These are phyloP conservation scores for Ophiostoma quercus DNA, from an alignment of 2,329 filamentous ascomycete species.

Conservation along the genomic window DNA sequence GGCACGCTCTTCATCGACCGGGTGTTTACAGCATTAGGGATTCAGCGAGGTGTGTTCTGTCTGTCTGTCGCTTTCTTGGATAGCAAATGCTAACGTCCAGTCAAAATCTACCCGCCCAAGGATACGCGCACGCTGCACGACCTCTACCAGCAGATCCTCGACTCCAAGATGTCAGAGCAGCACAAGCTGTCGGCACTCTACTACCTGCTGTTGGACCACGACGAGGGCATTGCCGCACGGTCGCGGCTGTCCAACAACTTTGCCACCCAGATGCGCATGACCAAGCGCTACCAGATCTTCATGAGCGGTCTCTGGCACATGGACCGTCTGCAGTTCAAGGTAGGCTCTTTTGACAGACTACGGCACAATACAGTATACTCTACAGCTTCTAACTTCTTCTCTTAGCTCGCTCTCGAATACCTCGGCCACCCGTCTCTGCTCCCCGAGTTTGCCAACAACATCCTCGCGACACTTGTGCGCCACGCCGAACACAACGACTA, in stretches of 20 bases:
- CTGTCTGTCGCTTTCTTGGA: not conserved
- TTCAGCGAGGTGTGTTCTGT: constrained; percentile 55
- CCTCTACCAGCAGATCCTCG: constrained; percentile 65
- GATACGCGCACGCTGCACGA: constrained; percentile 61
- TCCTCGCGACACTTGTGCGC: constrained; percentile 63
- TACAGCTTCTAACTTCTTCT: constrained; percentile 1
- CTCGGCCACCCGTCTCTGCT: constrained; percentile 74
- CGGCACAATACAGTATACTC: not conserved
- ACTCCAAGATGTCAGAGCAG: constrained; percentile 59
- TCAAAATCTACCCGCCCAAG: constrained; percentile 67
- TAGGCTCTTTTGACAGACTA: constrained; percentile 33
- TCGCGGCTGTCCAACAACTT: constrained; percentile 52
- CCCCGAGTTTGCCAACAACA: constrained; percentile 78
- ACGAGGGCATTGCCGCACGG: constrained; percentile 45
- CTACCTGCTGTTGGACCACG: constrained; percentile 75
- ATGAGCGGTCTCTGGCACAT: constrained; percentile 79
- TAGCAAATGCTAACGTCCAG: not conserved
- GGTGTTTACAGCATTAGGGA: constrained; percentile 63
- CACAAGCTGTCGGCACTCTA: constrained; percentile 79
- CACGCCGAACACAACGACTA: constrained; percentile 56
- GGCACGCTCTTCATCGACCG: constrained; percentile 75
- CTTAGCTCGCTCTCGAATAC: constrained; percentile 62
- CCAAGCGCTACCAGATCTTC: constrained; percentile 70
- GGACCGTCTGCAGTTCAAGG: constrained; percentile 64
- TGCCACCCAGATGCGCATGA: constrained; percentile 58